Base-by-base conservation (phyloP, 2,329 filamentous ascomycete species). In the Aspergillus phoenicis region DNA sequence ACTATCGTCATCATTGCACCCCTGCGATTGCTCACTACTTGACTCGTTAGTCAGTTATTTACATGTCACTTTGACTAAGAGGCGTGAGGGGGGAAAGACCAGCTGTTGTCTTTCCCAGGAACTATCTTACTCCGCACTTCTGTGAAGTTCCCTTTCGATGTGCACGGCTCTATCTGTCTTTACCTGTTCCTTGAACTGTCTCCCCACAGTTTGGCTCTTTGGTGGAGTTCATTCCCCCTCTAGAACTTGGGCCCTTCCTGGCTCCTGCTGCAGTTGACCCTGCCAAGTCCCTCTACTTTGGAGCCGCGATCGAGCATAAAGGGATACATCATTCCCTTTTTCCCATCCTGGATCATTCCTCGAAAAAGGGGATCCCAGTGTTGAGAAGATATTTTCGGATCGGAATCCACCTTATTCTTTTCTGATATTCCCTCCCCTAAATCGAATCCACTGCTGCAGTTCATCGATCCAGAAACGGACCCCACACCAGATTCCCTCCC, bases 401-500 rank as follows among this genome's bases (percentile, higher is more conserved):
- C 5, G 33, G 11, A 13, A 36, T 36, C 10, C 33, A 36, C 10
- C 33, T 36, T 36, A 4, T 36, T 36, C 33, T 13, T 36, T 33
- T 36, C 33, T 36, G 33, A 36, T 36, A 13, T 15, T 13, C 33
- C 33, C 11, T 7, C 26, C 11, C 11, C 11, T 36, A 5, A 15
- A 36, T 20, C 52, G 36, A 17, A 43, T 36, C 20, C 53, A 20
- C 10, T 17, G 11, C 20, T 45, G 20, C 11, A 20, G 11, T 13
- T 43, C 20, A 41, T 43, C 52, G 26, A 28, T 49, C 55, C 28
- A 30, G 28, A 48, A 24, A 43, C 39, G 39, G 45, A 45, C 24
- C 52, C 30, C 59, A 45, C 58, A 33, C 58, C n/a, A 17, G 33
- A 36, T 3, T 17, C 28, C 49, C 33, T 57, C 60, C 57, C 52